A percentile compares a stretch with the other conserved stretches of the same genome.
These are phyloP conservation scores for Cucumis cinereus DNA, from an alignment of 306 rosid genomes.

Conservation along the genomic window DNA sequence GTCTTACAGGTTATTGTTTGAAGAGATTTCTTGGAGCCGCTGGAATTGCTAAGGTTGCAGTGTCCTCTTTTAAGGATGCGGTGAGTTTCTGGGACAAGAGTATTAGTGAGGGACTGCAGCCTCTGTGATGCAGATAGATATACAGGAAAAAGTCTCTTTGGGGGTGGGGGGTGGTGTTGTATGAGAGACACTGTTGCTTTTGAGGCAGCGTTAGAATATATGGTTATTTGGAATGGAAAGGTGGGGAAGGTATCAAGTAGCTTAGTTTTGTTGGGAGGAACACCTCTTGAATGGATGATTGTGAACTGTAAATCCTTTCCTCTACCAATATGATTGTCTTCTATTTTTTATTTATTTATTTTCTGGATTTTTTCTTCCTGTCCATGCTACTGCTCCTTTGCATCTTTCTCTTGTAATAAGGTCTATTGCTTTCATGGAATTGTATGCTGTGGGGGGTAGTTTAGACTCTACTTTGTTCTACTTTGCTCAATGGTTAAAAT, in stretches of 20 bases:
- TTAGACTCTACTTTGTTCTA: neutral
- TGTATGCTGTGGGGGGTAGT: neutral
- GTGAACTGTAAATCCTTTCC: neutral
- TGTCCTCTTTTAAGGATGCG: neutral
- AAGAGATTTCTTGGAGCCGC: neutral
- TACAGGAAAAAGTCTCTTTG: neutral
- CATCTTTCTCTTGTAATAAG: neutral
- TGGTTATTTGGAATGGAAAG: neutral
- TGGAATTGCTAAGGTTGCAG: neutral
- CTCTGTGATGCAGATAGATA: neutral
- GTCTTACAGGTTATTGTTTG: neutral
- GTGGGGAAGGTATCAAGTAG: neutral
- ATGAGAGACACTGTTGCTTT: neutral
- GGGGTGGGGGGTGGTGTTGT: neutral
- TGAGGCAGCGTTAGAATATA: neutral
- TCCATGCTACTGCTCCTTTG: neutral
- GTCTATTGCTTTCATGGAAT: neutral
- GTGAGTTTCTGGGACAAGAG: neutral
- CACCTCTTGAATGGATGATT: neutral
- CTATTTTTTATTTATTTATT: neutral
- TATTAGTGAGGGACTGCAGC: neutral
- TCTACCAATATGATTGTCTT: neutral
- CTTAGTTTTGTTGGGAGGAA: neutral
- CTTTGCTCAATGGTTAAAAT: constrained; percentile 15
- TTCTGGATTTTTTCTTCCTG: neutral